These are phyloP conservation scores for Penicillium psychrofluorescens DNA, from an alignment of 495 filamentous ascomycete species.

Conservation along the genomic window DNA sequence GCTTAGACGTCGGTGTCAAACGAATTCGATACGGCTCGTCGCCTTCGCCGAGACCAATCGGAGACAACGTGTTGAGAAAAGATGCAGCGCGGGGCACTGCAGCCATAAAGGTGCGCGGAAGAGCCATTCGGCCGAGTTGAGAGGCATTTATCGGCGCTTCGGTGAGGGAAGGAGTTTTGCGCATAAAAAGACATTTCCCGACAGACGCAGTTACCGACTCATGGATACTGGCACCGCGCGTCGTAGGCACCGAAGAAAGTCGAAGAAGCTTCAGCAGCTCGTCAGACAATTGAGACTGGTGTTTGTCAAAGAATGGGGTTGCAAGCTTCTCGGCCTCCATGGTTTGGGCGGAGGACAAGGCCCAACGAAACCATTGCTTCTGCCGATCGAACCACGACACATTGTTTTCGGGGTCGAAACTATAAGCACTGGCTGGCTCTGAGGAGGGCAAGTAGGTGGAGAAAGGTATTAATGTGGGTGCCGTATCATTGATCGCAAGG, in stretches of 20 bases:
- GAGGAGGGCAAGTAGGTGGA: slow-evolving; percentile 29
- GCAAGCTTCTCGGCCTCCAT: slow-evolving; percentile 2
- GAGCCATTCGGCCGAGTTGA: slow-evolving; percentile 23
- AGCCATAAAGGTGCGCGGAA: slow-evolving; percentile 24
- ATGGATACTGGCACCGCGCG: slow-evolving; percentile 4
- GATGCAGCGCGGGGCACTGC: slow-evolving; percentile 22
- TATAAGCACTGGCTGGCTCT: slow-evolving; percentile 13
- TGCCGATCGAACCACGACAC: slow-evolving; percentile 25
- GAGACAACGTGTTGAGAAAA: slow-evolving; percentile 20
- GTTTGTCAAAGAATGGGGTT: slow-evolving; percentile 24
- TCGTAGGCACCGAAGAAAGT: not conserved
- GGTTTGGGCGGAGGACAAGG: slow-evolving; percentile 17
- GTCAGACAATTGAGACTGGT: slow-evolving; percentile 26
- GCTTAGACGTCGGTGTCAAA: slow-evolving; percentile 21
- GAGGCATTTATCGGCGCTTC: slow-evolving; percentile 18
- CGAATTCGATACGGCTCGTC: slow-evolving; percentile 19
- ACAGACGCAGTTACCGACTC: slow-evolving; percentile 34
- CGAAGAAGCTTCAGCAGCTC: slow-evolving; percentile 31
- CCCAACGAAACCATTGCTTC: slow-evolving; percentile 37
- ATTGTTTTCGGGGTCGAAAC: slow-evolving; percentile 12
- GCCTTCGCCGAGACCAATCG: slow-evolving; percentile 2
- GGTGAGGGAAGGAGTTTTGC: slow-evolving; percentile 12
- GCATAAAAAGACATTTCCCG: slow-evolving; percentile 33
- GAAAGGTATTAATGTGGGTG: slow-evolving; percentile 18
- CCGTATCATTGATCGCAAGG: slow-evolving; percentile 18